phyloP scores from a whole-genome alignment of 2,329 filamentous ascomycete species.

The Paraphoma chrysanthemicola region DNA sequence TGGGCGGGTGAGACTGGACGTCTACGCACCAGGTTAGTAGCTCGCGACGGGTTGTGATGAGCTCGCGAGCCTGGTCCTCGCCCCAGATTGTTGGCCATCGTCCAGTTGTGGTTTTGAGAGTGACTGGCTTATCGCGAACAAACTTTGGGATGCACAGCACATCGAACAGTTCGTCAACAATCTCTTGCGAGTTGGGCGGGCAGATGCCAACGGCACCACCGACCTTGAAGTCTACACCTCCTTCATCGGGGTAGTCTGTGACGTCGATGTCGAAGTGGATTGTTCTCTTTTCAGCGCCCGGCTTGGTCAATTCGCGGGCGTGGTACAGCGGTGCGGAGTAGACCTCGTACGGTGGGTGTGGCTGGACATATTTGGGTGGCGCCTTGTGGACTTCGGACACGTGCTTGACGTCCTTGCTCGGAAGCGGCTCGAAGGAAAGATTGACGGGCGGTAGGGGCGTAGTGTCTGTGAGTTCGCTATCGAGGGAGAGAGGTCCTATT shows the following conservation, averaged over 20 bases:
- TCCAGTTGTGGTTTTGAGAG: conserved; percentile 78
- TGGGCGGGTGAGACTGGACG: conserved; percentile 89
- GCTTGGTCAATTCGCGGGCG: conserved; percentile 83
- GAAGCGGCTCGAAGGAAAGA: conserved; percentile 70
- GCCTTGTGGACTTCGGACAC: conserved; percentile 60
- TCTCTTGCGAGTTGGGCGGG: conserved; percentile 78
- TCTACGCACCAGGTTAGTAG: conserved; percentile 96
- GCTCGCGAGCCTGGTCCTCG: conserved; percentile 80
- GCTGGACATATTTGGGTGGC: conserved; percentile 89
- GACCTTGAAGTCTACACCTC: conserved; percentile 90
- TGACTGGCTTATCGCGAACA: conserved; percentile 82
- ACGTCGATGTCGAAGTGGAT: conserved; percentile 98
- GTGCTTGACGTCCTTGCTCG: conserved; percentile 50
- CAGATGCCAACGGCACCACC: conserved; percentile 94
- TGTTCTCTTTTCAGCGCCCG: conserved; percentile 92
- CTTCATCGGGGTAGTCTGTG: conserved; percentile 87
- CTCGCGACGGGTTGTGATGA: conserved; percentile 89
- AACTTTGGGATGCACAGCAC: conserved; percentile 80
- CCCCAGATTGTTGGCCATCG: conserved; percentile 99
- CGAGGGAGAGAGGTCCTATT: conserved; percentile 74
- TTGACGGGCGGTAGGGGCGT: conserved; percentile 77
- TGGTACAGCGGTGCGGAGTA: conserved; percentile 87
- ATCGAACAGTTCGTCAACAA: conserved; percentile 86
- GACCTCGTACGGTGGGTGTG: conserved; percentile 91
- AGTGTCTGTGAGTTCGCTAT: conserved; percentile 74